Conservation (phyloP, 2,329 filamentous ascomycete genomes). For the Xylaria sp. region DNA sequence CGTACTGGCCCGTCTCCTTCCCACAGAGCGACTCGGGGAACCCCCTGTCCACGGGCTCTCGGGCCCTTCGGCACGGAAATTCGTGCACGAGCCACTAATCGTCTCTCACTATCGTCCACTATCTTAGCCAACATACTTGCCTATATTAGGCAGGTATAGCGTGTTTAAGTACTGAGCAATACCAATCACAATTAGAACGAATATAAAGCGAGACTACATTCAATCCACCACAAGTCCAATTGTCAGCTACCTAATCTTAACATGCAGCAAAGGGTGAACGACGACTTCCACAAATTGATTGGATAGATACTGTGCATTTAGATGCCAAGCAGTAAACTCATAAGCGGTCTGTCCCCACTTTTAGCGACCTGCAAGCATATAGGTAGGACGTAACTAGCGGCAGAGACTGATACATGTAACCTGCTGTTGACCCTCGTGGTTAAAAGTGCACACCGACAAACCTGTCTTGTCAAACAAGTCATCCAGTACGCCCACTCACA, state of each 20-base stretch:
- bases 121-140: background rate
- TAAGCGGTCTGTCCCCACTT: background rate
- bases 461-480: background rate
- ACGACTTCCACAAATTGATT: background rate
- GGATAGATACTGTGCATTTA: background rate
- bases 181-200: background rate
- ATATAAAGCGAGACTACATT: background rate
- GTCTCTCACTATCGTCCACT: conserved; percentile 6
- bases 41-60: conserved; percentile 35
- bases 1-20: conserved; percentile 20
- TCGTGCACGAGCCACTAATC: conserved; percentile 24
- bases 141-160: conserved; percentile 15
- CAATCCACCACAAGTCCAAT: background rate
- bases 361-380: background rate
- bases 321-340: background rate
- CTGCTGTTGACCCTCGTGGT: background rate
- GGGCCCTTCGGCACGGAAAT: conserved; percentile 39
- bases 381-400: background rate
- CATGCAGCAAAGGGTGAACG: background rate
- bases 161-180: background rate
- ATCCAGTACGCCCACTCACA: too few relatives aligned
- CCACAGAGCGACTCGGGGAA: conserved; percentile 18
- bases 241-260: conserved; percentile 7
- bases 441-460: too few relatives aligned
- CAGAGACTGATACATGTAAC: background rate